Evolutionary conservation across 352 stramenopile species (phyloP).

Genomic region (Globisporangium iwayamae): DNA sequence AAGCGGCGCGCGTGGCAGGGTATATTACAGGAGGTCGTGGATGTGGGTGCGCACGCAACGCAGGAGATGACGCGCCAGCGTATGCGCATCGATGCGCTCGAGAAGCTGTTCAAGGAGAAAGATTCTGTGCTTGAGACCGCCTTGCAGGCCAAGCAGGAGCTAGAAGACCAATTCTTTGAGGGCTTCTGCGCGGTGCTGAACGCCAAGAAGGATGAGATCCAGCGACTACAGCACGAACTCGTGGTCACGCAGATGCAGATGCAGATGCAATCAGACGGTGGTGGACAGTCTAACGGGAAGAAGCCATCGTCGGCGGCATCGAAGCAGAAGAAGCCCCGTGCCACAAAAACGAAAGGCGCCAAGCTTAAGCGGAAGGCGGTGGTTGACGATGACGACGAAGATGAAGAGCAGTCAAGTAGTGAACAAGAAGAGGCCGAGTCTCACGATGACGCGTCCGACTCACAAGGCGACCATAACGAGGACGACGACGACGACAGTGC

Average conservation of each 20-base stretch:
- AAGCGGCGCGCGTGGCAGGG: conserved; percentile 19
- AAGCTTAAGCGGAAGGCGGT: conserved; percentile 29
- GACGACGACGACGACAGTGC: not conserved
- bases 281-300: not conserved
- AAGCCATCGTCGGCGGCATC: not conserved
- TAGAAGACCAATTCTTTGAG: conserved; percentile 37
- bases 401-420: conserved; percentile 9
- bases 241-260: conserved; percentile 16
- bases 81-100: conserved; percentile 25
- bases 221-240: conserved; percentile 34
- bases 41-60: conserved; percentile 5
- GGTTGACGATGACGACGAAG: conserved; percentile 17
- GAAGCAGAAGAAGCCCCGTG: not conserved
- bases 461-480: conserved; percentile 8
- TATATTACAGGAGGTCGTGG: conserved; percentile 32
- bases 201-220: conserved; percentile 61
- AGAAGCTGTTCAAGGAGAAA: conserved; percentile 37
- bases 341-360: conserved; percentile 22
- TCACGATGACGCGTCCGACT: conserved; percentile 20
- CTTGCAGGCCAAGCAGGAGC: conserved; percentile 36
- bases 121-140: conserved; percentile 40
- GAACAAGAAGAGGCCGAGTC: conserved; percentile 13
- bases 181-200: conserved; percentile 55
- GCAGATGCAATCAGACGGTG: not conserved
- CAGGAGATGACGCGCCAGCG: conserved; percentile 18